Evolutionary conservation across 177 flowering plant species (phyloP).

Genomic region (Telopea speciosissima): DNA sequence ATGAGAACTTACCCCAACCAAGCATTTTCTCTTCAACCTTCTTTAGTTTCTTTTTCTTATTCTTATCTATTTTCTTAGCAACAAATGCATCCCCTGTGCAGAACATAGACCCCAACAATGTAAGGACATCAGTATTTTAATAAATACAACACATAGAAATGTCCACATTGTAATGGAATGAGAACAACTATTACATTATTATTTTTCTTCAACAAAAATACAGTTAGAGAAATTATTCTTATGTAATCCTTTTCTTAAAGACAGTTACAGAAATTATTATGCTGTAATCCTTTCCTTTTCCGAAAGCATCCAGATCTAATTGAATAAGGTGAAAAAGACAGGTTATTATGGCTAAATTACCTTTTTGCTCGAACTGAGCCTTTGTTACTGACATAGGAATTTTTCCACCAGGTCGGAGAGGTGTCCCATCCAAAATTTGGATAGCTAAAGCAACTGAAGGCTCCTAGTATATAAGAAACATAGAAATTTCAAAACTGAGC

Average conservation of each 20-base stretch:
- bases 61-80: constrained; percentile 69
- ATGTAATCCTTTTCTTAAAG: no score
- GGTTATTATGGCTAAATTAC: constrained; percentile 26
- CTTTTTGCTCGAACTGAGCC: constrained; percentile 99
- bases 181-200: no score
- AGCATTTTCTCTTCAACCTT: constrained; percentile 85
- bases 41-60: constrained; percentile 77
- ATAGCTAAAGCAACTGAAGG: constrained; percentile 86
- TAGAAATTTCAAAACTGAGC: background rate
- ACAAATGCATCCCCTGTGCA: constrained; percentile 75
- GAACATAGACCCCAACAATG: background rate
- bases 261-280: no score
- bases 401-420: constrained; percentile 73
- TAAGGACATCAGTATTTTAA: background rate
- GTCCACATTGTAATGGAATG: no score
- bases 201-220: no score
- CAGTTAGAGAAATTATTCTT: no score
- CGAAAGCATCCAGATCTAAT: background rate
- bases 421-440: constrained; percentile 84
- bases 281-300: no score
- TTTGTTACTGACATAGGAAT: constrained; percentile 69
- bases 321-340: background rate
- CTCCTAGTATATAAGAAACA: constrained; percentile 44
- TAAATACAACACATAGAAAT: no score
- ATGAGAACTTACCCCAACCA: constrained; percentile 78